Evolutionary conservation across 345 rosid species (phyloP).

Genomic region (Mangifera indica): DNA sequence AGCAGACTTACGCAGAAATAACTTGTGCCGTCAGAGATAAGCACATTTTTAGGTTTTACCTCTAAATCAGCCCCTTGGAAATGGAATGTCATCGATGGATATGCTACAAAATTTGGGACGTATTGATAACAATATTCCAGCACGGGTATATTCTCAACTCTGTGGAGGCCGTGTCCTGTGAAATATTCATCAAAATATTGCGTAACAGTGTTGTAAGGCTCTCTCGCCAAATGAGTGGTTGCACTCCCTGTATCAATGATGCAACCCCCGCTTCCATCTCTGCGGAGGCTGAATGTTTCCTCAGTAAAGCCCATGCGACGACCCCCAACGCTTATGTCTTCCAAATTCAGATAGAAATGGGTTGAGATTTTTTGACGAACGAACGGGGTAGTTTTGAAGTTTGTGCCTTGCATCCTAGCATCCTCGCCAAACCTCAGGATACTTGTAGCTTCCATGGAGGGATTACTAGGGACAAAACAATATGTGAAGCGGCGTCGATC

Average conservation of each 20-base stretch:
- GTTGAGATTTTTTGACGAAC: neutral
- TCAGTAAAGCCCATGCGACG: neutral
- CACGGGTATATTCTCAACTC: neutral
- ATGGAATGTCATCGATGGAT: conserved; percentile 18
- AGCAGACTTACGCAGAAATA: conserved; percentile 6
- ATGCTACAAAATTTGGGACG: conserved; percentile 8
- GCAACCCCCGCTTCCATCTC: neutral
- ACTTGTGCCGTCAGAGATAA: neutral
- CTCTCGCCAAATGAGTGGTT: neutral
- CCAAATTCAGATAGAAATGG: neutral
- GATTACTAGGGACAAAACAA: conserved; percentile 2
- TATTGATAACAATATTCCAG: conserved; percentile 12
- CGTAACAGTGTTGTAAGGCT: conserved; percentile 3
- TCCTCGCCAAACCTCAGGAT: conserved; percentile 9
- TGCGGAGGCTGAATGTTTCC: neutral
- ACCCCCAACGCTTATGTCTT: conserved; percentile 11
- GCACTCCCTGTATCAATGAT: neutral
- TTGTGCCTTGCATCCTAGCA: neutral
- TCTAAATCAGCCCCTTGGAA: conserved; percentile 15
- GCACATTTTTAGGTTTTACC: conserved; percentile 1
- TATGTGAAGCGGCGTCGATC: conserved; percentile 8
- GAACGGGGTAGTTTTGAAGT: neutral
- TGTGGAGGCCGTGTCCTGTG: neutral
- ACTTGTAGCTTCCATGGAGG: conserved; percentile 1
- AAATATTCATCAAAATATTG: neutral